Conservation (phyloP, 176 grass and related monocot genomes). For the Alloteropsis semialata region DNA sequence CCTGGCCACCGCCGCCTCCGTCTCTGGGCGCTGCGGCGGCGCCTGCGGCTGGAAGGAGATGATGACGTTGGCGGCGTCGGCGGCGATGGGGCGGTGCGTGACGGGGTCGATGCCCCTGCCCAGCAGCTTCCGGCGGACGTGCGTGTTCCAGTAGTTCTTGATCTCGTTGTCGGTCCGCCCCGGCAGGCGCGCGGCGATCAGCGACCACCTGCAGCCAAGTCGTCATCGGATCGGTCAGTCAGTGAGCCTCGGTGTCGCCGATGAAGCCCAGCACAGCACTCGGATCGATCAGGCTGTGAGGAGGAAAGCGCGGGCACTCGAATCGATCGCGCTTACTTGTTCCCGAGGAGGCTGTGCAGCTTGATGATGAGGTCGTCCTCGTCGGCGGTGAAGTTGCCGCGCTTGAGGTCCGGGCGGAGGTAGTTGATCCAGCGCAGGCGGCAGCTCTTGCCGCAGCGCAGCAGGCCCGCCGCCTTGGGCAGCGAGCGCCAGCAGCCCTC, state of each 20-base stretch:
- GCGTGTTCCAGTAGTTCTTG: conserved; percentile 99
- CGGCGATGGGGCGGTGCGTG: conserved; percentile 61
- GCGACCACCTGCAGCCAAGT: conserved; percentile 79
- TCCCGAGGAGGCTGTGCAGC: conserved; percentile 77
- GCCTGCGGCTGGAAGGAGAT: conserved; percentile 42
- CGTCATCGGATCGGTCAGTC: no score
- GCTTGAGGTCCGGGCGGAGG: conserved; percentile 98
- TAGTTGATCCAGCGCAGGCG: conserved; percentile 99
- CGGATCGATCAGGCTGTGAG: no score
- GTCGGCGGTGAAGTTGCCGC: conserved; percentile 86
- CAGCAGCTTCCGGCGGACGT: conserved; percentile 71
- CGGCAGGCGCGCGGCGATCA: conserved; percentile 75
- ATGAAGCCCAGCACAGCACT: not conserved
- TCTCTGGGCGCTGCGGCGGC: not conserved
- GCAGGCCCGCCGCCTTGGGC: conserved; percentile 65
- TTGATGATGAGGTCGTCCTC: conserved; percentile 93
- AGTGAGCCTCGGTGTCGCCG: no score
- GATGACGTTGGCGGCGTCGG: not conserved
- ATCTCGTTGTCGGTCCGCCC: conserved; percentile 97
- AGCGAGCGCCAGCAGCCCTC: conserved; percentile 87
- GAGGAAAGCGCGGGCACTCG: no score
- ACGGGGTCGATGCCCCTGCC: conserved; percentile 68
- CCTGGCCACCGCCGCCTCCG: not conserved
- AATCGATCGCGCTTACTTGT: conserved; percentile 45
- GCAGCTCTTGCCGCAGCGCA: conserved; percentile 98